These are phyloP conservation scores for Arabidopsis thaliana DNA, from an alignment of 345 rosid species.

Conservation along the genomic window DNA sequence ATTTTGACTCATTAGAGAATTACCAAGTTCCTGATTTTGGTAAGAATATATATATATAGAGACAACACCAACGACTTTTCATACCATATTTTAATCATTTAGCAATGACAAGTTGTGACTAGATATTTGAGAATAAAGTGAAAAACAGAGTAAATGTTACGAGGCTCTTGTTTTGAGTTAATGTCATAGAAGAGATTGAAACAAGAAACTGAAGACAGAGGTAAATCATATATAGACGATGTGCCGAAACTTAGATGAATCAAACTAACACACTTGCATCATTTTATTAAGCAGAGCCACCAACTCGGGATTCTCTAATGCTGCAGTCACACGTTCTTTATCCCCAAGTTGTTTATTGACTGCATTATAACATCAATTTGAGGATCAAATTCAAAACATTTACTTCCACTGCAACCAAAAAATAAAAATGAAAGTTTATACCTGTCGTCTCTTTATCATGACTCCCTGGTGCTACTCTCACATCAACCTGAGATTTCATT, in stretches of 20 bases:
- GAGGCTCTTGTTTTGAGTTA: neutral
- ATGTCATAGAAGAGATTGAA: neutral
- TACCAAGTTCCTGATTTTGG: too few relatives aligned
- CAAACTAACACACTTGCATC: neutral
- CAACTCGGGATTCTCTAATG: conserved; percentile 78
- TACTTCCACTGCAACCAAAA: neutral
- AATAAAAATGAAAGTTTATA: neutral
- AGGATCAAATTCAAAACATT: neutral
- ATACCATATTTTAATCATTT: too few relatives aligned
- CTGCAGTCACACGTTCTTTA: conserved; percentile 83
- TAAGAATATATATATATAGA: too few relatives aligned
- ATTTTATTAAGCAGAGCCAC: conserved; percentile 66
- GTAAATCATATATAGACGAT: neutral
- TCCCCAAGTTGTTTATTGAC: conserved; percentile 81
- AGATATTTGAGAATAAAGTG: neutral
- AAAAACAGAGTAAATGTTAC: neutral
- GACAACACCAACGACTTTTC: too few relatives aligned
- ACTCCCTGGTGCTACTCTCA: conserved; percentile 87
- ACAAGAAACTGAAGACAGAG: neutral
- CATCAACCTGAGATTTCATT: conserved; percentile 41
- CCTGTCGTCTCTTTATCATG: conserved; percentile 88
- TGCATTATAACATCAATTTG: conserved; percentile 39
- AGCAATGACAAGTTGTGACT: too few relatives aligned
- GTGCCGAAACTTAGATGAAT: neutral
- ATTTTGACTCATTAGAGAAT: too few relatives aligned